phyloP scores from a whole-genome alignment of 2,329 filamentous ascomycete species.

The Fusarium caatingaense region DNA sequence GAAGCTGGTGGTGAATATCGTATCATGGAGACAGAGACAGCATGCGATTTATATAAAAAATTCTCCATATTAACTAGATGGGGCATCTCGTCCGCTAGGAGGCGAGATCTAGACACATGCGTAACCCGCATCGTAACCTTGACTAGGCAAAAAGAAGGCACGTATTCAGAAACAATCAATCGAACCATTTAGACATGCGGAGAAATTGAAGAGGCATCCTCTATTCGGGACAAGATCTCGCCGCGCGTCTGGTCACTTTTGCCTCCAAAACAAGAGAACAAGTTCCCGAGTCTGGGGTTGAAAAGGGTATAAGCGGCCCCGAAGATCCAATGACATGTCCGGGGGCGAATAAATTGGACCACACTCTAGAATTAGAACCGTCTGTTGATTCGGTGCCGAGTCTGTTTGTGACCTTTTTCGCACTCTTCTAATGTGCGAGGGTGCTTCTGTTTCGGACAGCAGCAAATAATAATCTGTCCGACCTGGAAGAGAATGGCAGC shows the following conservation, averaged over 20 bases:
- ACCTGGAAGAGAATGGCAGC: slow-evolving; percentile 13
- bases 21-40: slow-evolving; percentile 14
- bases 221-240: slow-evolving; percentile 22
- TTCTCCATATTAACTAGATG: slow-evolving; percentile 28
- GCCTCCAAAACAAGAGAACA: background rate
- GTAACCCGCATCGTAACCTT: slow-evolving; percentile 36
- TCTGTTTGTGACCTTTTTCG: background rate
- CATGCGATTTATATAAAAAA: slow-evolving; percentile 38
- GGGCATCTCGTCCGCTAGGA: slow-evolving; percentile 32
- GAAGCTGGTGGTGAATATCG: slow-evolving; percentile 20
- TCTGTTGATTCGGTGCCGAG: slow-evolving; percentile 17
- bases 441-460: background rate
- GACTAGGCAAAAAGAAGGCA: slow-evolving; percentile 37
- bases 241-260: slow-evolving; percentile 42
- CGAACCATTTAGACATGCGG: slow-evolving; percentile 40
- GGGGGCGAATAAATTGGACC: slow-evolving; percentile 23
- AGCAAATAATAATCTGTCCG: slow-evolving; percentile 14
- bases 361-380: background rate
- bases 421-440: slow-evolving; percentile 17
- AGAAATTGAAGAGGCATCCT: slow-evolving; percentile 10
- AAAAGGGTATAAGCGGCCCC: slow-evolving; percentile 35
- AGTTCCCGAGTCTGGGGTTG: slow-evolving; percentile 12
- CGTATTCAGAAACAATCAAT: slow-evolving; percentile 36
- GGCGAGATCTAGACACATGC: slow-evolving; percentile 36
- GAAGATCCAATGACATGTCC: slow-evolving; percentile 29